Evolutionary conservation across 2,329 filamentous ascomycete genomes (phyloP), one percentile per base, ranked within the genome.

Genomic region (Botryosphaeria dothidea): DNA sequence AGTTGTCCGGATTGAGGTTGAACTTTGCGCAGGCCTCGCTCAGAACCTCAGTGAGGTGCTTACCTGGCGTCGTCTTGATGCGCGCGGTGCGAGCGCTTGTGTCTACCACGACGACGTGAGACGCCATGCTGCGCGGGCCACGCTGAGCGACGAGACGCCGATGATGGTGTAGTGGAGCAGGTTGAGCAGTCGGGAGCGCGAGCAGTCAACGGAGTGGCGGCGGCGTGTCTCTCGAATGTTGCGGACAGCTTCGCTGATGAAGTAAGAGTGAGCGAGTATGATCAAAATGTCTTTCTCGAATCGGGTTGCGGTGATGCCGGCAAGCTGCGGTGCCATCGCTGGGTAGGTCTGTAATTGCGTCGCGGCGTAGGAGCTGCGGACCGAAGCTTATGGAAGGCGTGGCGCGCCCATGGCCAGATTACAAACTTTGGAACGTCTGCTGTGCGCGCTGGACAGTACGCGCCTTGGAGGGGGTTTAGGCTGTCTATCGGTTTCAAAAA

Each of bases 11-110:
- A 66, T 88, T 83, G 34, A 94, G 79, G 66, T 88, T 89, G 70
- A 97, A 86, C 81, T 94, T 96, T 70, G 84, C 83, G 77, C 94
- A 98, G 51, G 94, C 94, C 78, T 98, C 91, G 67, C 92, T 87
- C 19, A 97, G 84, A 1, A 99, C 86, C 74, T 97, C 93, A 65
- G 90, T 90, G 70, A 99, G 81, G 71, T 92, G 90, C 68, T 90
- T 97, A 64, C 85, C 85, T 0, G 93, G 92, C 0, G 85, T 90
- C 64, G 95, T 93, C 78, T 96, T 96, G 78, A 99, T 84, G 46
- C 87, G 91, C 58, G 89, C 86, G 71, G 92, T 87, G 70, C 91
- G 89, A 70, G 93, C 85, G 70, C 92, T 88, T 43, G 90, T 88
- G 76, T 94, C 90, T 69, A 97, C 89, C 62, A 98, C 92, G 71